Evolutionary conservation across 176 grass and related monocot species (phyloP).

Genomic region (Pontederia crassipes): DNA sequence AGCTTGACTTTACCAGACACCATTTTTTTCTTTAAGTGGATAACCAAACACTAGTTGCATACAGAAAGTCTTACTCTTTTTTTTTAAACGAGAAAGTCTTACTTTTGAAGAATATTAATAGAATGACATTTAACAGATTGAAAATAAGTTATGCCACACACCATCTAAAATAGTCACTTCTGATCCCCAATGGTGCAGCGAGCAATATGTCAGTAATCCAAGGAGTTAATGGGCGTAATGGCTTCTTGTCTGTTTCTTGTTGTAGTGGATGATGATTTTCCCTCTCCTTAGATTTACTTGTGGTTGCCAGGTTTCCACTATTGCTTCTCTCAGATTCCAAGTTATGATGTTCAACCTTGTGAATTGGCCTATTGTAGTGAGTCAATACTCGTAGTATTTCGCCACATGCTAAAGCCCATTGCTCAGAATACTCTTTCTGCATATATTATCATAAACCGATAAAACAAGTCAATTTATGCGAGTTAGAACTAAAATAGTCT

Average conservation of each 20-base stretch:
- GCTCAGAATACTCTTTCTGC: constrained; percentile 94
- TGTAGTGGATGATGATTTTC: constrained; percentile 39
- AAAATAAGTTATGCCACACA: constrained; percentile 17
- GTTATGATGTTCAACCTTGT: constrained; percentile 56
- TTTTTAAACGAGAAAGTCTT: too few relatives aligned
- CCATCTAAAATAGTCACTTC: constrained; percentile 99
- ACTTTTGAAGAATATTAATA: too few relatives aligned
- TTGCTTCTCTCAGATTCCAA: constrained; percentile 48
- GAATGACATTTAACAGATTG: too few relatives aligned
- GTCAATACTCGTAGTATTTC: constrained; percentile 97
- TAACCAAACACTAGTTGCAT: too few relatives aligned
- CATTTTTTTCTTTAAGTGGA: too few relatives aligned
- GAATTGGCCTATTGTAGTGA: constrained; percentile 97
- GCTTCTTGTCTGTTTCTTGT: constrained; percentile 74
- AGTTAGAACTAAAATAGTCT: not conserved
- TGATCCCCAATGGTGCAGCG: constrained; percentile 87
- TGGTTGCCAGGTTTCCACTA: constrained; percentile 36
- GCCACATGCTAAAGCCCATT: constrained; percentile 98
- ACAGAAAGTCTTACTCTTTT: too few relatives aligned
- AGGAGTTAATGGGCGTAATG: constrained; percentile 68
- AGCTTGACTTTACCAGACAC: too few relatives aligned
- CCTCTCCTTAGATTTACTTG: constrained; percentile 44
- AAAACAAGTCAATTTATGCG: constrained; percentile 2
- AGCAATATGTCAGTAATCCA: constrained; percentile 99
- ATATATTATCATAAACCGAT: constrained; percentile 14